phyloP scores from a whole-genome alignment of 306 rosid genomes.

The Prunus armeniaca region DNA sequence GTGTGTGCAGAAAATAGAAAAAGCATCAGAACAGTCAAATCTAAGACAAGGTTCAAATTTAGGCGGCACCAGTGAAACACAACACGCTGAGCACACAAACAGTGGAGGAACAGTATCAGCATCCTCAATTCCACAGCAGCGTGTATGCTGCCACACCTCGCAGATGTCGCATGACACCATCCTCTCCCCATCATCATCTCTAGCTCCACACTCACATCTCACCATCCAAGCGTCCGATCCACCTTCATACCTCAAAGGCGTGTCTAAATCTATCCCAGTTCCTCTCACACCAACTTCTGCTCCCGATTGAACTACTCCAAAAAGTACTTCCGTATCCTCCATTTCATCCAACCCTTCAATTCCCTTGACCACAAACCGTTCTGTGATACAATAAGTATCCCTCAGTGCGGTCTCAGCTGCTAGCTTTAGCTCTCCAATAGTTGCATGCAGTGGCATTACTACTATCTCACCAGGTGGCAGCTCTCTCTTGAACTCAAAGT shows the following conservation, averaged over 20 bases:
- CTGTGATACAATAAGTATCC: constrained; percentile 76
- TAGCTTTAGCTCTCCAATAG: constrained; percentile 63
- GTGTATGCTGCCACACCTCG: constrained; percentile 85
- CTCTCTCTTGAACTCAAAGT: constrained; percentile 34
- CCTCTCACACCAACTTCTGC: constrained; percentile 59
- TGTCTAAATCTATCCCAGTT: constrained; percentile 40
- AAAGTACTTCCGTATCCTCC: constrained; percentile 56
- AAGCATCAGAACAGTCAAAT: constrained; percentile 11
- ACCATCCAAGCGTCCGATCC: constrained; percentile 75
- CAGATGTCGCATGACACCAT: constrained; percentile 92
- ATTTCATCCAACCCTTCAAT: constrained; percentile 46
- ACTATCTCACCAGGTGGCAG: constrained; percentile 60
- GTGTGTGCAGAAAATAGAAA: not conserved
- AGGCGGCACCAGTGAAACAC: constrained; percentile 49
- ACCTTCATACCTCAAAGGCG: constrained; percentile 57
- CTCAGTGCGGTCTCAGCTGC: constrained; percentile 67
- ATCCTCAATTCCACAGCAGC: constrained; percentile 68
- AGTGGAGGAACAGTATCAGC: constrained; percentile 61
- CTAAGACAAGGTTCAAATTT: constrained; percentile 24
- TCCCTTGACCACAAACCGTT: constrained; percentile 48
- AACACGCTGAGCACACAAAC: constrained; percentile 67
- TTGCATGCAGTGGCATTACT: constrained; percentile 64
- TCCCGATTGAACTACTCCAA: constrained; percentile 64
- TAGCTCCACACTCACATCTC: constrained; percentile 79
- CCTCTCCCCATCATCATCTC: constrained; percentile 86